Evolutionary conservation across 176 grass and related monocot species (phyloP).

Genomic region (Puya raimondii): DNA sequence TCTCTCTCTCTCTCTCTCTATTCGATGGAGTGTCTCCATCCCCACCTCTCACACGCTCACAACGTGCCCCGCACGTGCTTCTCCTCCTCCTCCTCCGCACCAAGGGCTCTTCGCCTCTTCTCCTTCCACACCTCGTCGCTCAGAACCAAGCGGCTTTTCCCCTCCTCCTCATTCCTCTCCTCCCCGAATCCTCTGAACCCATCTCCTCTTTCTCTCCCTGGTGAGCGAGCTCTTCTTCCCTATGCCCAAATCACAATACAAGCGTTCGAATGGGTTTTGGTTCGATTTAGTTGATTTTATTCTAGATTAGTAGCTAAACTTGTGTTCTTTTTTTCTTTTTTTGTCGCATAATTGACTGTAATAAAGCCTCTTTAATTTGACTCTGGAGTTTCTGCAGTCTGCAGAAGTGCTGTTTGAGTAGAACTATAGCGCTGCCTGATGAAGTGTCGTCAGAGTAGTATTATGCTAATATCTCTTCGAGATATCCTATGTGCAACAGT

Average conservation of each 20-base stretch:
- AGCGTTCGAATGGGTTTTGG: background rate
- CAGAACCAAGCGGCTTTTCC: background rate
- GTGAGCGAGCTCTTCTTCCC: background rate
- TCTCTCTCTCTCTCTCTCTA: background rate
- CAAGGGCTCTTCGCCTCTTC: background rate
- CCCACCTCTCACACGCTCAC: background rate
- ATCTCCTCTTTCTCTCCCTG: background rate
- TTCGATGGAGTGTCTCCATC: background rate
- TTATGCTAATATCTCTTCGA: too few relatives aligned
- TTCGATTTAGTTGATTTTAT: background rate
- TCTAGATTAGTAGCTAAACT: background rate
- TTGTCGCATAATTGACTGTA: too few relatives aligned
- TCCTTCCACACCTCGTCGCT: background rate
- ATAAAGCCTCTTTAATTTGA: too few relatives aligned
- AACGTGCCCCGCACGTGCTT: background rate
- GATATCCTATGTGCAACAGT: too few relatives aligned
- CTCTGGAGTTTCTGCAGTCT: too few relatives aligned
- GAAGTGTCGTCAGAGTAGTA: too few relatives aligned
- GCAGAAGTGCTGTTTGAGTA: too few relatives aligned
- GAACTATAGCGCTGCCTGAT: too few relatives aligned
- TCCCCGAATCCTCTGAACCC: background rate
- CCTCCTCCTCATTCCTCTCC: background rate
- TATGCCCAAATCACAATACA: background rate
- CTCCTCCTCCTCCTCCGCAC: background rate
- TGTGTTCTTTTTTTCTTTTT: too few relatives aligned